Conservation (phyloP, 495 filamentous ascomycete species). For the Hyaloscypha bicolor region DNA sequence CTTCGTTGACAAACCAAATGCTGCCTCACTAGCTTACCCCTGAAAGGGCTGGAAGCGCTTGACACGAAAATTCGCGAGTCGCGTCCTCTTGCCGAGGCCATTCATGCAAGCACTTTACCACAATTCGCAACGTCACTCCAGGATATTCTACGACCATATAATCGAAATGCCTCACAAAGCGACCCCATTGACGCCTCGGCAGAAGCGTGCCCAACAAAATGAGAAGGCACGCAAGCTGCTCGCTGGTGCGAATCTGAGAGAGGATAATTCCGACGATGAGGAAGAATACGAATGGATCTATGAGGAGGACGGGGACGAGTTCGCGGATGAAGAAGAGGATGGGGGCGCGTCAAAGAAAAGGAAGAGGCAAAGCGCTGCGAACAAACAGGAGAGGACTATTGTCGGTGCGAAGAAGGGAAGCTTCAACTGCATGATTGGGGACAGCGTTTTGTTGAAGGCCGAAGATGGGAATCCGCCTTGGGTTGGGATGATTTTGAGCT, state of each 20-base stretch:
- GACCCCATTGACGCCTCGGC: slow-evolving; percentile 7
- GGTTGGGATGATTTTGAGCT: slow-evolving; percentile 85
- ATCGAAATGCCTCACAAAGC: slow-evolving; percentile 37
- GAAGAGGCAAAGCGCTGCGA: slow-evolving; percentile 9
- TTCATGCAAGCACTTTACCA: slow-evolving; percentile 7
- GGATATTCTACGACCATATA: not conserved
- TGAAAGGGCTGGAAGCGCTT: not conserved
- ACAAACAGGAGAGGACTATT: slow-evolving; percentile 47
- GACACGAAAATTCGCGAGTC: slow-evolving; percentile 10
- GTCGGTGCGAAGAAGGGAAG: slow-evolving; percentile 83
- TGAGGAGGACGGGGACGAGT: slow-evolving; percentile 4
- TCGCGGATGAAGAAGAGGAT: slow-evolving; percentile 8
- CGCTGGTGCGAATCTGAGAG: slow-evolving; percentile 50
- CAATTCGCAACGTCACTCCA: not conserved
- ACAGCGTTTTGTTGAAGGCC: slow-evolving; percentile 73
- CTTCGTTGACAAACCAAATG: too few relatives aligned
- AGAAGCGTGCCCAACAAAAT: slow-evolving; percentile 28
- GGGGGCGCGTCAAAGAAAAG: slow-evolving; percentile 12
- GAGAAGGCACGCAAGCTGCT: slow-evolving; percentile 63
- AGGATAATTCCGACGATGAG: slow-evolving; percentile 27
- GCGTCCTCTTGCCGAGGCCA: slow-evolving; percentile 7
- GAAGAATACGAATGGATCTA: slow-evolving; percentile 7
- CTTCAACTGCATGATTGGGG: slow-evolving; percentile 80
- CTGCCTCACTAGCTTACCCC: not conserved
- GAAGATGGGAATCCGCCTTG: slow-evolving; percentile 68